Conservation (phyloP, 345 rosid species). For the Citrus inodora region DNA sequence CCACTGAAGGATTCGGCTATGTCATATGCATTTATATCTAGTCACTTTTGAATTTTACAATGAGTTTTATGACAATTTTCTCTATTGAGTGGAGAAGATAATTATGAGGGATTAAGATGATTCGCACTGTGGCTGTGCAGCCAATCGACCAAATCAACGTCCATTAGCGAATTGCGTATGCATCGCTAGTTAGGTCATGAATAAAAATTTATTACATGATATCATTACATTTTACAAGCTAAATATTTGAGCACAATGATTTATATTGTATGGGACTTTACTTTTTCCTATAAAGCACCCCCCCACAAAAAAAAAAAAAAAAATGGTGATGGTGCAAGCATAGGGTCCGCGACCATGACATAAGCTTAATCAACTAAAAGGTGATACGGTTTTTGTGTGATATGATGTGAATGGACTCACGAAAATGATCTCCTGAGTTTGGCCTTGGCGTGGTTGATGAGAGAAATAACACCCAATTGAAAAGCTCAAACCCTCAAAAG, state of each 20-base stretch:
- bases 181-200: neutral
- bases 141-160: neutral
- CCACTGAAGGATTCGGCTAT: neutral
- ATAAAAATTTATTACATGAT: neutral
- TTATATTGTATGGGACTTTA: neutral
- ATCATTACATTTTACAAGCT: neutral
- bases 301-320: no score
- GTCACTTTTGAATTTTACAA: no score
- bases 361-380: neutral
- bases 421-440: neutral
- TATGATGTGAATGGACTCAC: neutral
- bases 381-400: neutral
- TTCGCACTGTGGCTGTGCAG: neutral
- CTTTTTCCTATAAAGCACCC: neutral
- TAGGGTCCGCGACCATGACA: neutral
- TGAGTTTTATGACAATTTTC: no score
- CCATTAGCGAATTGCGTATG: neutral
- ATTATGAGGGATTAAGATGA: no score
- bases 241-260: neutral
- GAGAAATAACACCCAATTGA: neutral
- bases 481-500: no score
- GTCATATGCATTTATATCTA: neutral
- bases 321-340: neutral
- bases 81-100: no score
- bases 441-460: constrained; percentile 5